Conservation (phyloP, 441 rosid genomes). For the Erodium texanum region DNA sequence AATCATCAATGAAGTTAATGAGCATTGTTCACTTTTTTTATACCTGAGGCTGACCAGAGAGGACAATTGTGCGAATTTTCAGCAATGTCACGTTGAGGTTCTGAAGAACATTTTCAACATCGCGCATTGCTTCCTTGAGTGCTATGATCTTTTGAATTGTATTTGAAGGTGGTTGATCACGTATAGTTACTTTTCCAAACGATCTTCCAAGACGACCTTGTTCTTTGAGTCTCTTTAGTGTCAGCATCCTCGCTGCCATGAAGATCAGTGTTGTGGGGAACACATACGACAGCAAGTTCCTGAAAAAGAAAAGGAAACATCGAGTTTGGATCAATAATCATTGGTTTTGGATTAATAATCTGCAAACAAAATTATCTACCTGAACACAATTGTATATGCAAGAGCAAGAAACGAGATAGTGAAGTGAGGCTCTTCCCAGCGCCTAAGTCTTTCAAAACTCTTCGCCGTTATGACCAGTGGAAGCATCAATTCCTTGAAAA, state of each 20-base stretch:
- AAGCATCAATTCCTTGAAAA: constrained; percentile 87
- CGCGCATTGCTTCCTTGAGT: constrained; percentile 82
- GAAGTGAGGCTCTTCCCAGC: constrained; percentile 86
- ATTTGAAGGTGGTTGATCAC: constrained; percentile 95
- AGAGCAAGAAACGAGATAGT: constrained; percentile 69
- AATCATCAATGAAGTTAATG: neutral
- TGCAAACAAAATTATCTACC: constrained; percentile 10
- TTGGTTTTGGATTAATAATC: too few relatives aligned
- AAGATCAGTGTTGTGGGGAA: constrained; percentile 56
- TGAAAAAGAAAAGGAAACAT: constrained; percentile 23
- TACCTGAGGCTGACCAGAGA: constrained; percentile 96
- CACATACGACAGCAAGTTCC: constrained; percentile 66
- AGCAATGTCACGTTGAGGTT: constrained; percentile 74
- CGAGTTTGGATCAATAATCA: too few relatives aligned
- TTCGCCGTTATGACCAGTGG: constrained; percentile 52
- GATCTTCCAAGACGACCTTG: constrained; percentile 94
- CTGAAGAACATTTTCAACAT: constrained; percentile 75
- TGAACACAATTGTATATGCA: constrained; percentile 45
- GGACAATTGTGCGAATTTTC: constrained; percentile 63
- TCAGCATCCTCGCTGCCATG: constrained; percentile 71
- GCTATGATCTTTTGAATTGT: constrained; percentile 90
- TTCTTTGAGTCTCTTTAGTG: constrained; percentile 77
- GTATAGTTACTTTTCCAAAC: constrained; percentile 73
- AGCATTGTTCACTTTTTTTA: too few relatives aligned
- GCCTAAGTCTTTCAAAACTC: constrained; percentile 61